Percentiles rank a stretch among this genome's conserved stretches.
These are phyloP conservation scores for Pichia deserticola DNA, from an alignment of 805 yeast genomes.

Conservation along the genomic window DNA sequence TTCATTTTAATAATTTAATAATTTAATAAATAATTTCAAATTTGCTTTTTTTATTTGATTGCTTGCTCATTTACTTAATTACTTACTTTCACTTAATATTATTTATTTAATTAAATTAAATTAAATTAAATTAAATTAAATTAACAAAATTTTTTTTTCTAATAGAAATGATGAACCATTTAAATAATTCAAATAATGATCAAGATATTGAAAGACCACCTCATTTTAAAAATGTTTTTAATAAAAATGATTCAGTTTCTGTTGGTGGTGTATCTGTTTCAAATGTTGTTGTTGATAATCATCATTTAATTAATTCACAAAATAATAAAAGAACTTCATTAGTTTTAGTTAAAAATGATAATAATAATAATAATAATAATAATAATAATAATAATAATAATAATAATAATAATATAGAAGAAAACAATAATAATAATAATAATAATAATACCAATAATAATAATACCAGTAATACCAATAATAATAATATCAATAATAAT, in stretches of 20 bases:
- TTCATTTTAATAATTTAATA: too few relatives aligned
- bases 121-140: too few relatives aligned
- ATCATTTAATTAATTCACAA: slow-evolving; percentile 18
- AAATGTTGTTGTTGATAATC: neutral
- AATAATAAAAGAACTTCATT: slow-evolving; percentile 25
- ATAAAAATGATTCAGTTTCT: slow-evolving; percentile 15
- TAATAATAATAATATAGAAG: too few relatives aligned
- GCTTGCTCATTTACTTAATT: neutral
- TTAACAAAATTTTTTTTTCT: too few relatives aligned
- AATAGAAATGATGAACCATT: slow-evolving; percentile 29
- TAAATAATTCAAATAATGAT: slow-evolving; percentile 33
- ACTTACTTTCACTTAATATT: neutral
- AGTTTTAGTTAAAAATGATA: slow-evolving; percentile 6
- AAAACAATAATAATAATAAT: too few relatives aligned
- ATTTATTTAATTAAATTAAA: too few relatives aligned
- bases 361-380: too few relatives aligned
- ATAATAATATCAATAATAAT: too few relatives aligned
- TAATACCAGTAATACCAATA: too few relatives aligned
- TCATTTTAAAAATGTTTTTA: slow-evolving; percentile 29
- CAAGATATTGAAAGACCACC: slow-evolving; percentile 27
- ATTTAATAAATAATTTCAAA: too few relatives aligned
- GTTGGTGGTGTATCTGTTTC: slow-evolving; percentile 8
- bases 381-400: too few relatives aligned
- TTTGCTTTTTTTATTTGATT: neutral
- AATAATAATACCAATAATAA: too few relatives aligned